Evolutionary conservation across 2,329 filamentous ascomycete genomes (phyloP), one percentile per base, ranked within the genome.

Genomic region (Sporothrix brunneoviolacea): DNA sequence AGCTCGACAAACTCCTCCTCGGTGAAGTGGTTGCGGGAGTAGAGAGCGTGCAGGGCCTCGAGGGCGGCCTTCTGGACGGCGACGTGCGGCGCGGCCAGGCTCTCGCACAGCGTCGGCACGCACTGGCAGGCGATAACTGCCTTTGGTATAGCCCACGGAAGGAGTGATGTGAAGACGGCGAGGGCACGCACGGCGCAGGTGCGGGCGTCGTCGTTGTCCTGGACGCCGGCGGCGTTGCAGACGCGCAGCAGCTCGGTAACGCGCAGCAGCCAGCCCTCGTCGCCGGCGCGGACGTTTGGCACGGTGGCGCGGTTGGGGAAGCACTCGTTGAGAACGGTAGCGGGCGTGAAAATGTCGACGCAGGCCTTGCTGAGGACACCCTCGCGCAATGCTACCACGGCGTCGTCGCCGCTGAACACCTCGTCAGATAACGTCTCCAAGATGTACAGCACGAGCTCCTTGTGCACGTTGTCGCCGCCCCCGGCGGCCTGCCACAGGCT

Each of bases 341-440:
- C 75, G 1, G 93, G 89, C 0, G 91, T 95, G 65, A 95, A 94
- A 55, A 97, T 90, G 65, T 97, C 93, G 55, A 97, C 88, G 61
- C 93, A 86, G 10, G 88, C 88, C 64, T 89, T 87, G 64, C 90
- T 95, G 55, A 98, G 77, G 50, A 88, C 81, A 46, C 84, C 86
- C 63, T 91, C 88, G 56, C 91, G 82, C 60, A 95, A 72, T 15
- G 86, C 86, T 13, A 91, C 90, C 4, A 90, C 83, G 2, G 87
- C 79, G 67, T 97, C 93, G 62, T 97, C 93, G 32, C 88, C 83
- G 58, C 86, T 88, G 69, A 97, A 95, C 46, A 96, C 82, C 65
- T 97, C 93, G 59, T 97, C 93, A 3, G 91, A 95, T 30, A 98
- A 75, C 16, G 86, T 91, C 70, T 97, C 93, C 45, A 98, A 76